Conservation (phyloP, 2,329 filamentous ascomycete species). For the Fusarium sp. region DNA sequence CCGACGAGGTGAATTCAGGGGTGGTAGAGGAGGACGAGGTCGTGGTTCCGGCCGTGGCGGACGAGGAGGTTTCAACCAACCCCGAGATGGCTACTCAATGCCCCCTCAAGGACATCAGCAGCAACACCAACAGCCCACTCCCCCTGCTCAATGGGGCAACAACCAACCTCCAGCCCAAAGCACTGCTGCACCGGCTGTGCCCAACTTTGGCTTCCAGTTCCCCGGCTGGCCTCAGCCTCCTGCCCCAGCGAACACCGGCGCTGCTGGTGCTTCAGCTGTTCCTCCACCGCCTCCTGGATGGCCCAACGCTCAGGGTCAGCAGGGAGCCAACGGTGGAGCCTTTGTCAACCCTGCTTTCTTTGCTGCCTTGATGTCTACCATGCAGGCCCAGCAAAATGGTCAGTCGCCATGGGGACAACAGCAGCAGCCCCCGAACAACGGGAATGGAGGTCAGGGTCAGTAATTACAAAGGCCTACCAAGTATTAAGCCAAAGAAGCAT, state of each 20-base stretch:
- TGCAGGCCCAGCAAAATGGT: slow-evolving; percentile 50
- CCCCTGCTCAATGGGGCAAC: slow-evolving; percentile 25
- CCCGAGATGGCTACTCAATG: slow-evolving; percentile 57
- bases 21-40: slow-evolving; percentile 54
- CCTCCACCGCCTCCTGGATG: slow-evolving; percentile 57
- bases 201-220: slow-evolving; percentile 58
- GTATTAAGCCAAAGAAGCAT: slow-evolving; percentile 9
- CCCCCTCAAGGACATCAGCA: slow-evolving; percentile 50
- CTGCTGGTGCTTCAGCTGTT: slow-evolving; percentile 49
- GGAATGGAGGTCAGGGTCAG: slow-evolving; percentile 40
- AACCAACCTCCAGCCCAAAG: slow-evolving; percentile 29
- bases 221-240: slow-evolving; percentile 55
- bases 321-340: slow-evolving; percentile 51
- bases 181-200: slow-evolving; percentile 38
- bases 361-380: slow-evolving; percentile 60
- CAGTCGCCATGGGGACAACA: slow-evolving; percentile 46
- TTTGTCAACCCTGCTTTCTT: slow-evolving; percentile 71
- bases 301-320: slow-evolving; percentile 46
- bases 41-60: slow-evolving; percentile 55
- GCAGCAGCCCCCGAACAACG: slow-evolving; percentile 46
- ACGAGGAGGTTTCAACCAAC: slow-evolving; percentile 48
- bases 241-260: slow-evolving; percentile 29
- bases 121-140: slow-evolving; percentile 50
- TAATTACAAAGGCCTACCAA: slow-evolving; percentile 20
- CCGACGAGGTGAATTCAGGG: slow-evolving; percentile 59